Evolutionary conservation across 2,329 filamentous ascomycete genomes (phyloP).

Genomic region (Diaporthe velutina): DNA sequence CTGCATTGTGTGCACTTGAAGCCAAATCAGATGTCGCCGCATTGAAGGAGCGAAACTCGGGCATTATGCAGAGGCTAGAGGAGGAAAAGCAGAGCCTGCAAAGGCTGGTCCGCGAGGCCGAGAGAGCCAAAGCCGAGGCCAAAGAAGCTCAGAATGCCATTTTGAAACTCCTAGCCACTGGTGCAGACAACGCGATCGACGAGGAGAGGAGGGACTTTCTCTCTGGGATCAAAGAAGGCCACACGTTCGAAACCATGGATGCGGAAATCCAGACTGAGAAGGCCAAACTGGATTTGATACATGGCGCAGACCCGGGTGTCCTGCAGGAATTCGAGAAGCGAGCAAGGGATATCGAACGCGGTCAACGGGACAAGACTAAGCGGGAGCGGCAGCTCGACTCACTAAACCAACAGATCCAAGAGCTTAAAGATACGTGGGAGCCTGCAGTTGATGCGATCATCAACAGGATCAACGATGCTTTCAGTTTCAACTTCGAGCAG

Average conservation of each 20-base stretch:
- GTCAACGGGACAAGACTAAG: conserved; percentile 69
- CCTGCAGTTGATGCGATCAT: conserved; percentile 84
- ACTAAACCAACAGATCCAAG: conserved; percentile 70
- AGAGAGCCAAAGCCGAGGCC: conserved; percentile 51
- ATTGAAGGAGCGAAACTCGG: conserved; percentile 74
- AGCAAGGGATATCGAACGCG: conserved; percentile 75
- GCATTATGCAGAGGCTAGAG: conserved; percentile 67
- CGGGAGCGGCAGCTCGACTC: conserved; percentile 67
- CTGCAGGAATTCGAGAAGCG: conserved; percentile 84
- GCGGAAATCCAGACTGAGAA: conserved; percentile 80
- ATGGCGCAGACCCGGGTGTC: conserved; percentile 80
- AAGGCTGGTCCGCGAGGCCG: conserved; percentile 52
- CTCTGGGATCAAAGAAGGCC: conserved; percentile 58
- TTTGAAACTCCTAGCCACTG: conserved; percentile 42
- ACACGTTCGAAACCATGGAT: conserved; percentile 74
- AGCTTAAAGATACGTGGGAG: conserved; percentile 83
- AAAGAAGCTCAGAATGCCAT: conserved; percentile 55
- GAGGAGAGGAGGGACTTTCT: conserved; percentile 58
- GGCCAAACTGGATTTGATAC: conserved; percentile 83
- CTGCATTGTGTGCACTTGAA: conserved; percentile 80
- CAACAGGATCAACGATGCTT: conserved; percentile 86
- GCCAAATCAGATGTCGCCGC: conserved; percentile 83
- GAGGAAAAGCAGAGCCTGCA: conserved; percentile 57
- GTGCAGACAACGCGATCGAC: conserved; percentile 33
- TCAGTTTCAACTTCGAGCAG: conserved; percentile 91